Percentiles rank a stretch among this genome's conserved stretches.
Conservation (phyloP, 1,284 basidiomycete species). For the Agaricales sp. region DNA sequence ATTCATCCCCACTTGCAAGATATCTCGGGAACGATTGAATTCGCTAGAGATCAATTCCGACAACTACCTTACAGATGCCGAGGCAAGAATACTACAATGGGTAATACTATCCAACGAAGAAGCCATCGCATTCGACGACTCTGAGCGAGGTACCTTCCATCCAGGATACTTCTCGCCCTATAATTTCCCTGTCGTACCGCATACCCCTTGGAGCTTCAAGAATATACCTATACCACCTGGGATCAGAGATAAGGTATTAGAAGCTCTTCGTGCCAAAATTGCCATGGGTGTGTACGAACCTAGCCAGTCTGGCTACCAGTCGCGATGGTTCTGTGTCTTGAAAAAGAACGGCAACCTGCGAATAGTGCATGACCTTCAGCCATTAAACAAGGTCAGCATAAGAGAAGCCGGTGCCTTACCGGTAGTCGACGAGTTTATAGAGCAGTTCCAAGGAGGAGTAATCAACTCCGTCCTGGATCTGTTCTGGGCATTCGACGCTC, state of each 20-base stretch:
- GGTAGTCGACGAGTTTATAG: neutral
- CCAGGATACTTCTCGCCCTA: too few relatives aligned
- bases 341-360: slow-evolving; percentile 13
- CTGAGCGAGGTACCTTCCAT: slow-evolving; percentile 12
- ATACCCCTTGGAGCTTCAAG: slow-evolving; percentile 12
- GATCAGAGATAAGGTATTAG: slow-evolving; percentile 10
- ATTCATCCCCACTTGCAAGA: too few relatives aligned
- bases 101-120: too few relatives aligned
- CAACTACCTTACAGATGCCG: too few relatives aligned
- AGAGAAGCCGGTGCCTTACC: neutral
- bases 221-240: slow-evolving; percentile 19
- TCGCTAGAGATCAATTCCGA: too few relatives aligned
- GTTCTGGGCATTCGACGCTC: too few relatives aligned
- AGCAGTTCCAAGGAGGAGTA: neutral
- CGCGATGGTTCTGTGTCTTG: slow-evolving; percentile 11
- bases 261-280: slow-evolving; percentile 15
- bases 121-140: slow-evolving; percentile 17
- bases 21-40: too few relatives aligned
- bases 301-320: too few relatives aligned
- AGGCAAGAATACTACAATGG: too few relatives aligned
- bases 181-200: slow-evolving; percentile 9
- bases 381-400: slow-evolving; percentile 14
- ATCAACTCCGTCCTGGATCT: too few relatives aligned
- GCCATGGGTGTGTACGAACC: slow-evolving; percentile 11
- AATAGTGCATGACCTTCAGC: slow-evolving; percentile 14